Evolutionary conservation across 1,284 basidiomycete genomes (phyloP), one percentile per base, ranked within the genome.

Genomic region (Crucibulum cyathiforme): DNA sequence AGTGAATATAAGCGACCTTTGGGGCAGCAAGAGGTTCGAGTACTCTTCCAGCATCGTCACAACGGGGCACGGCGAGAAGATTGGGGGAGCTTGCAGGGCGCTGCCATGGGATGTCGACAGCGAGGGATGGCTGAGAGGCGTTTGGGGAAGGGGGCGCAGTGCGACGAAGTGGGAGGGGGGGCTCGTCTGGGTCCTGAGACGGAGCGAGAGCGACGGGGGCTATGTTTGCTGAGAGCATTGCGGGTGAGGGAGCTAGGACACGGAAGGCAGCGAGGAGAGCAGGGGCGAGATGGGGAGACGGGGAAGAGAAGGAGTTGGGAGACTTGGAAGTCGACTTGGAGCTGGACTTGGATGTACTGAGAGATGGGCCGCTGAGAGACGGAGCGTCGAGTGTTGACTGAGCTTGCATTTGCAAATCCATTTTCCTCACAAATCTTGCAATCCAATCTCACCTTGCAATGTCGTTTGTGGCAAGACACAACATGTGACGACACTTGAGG

Each of bases 11-110:
- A 38, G 36, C 8, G 52, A 48, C 7, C 12, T 45, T 17, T 15
- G 34, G 10, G 15, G 35, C 36, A 12, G 49, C 15, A 7, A 49
- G 8, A 3, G 15, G 35, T 24, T 17, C 12, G 9, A 31, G 31
- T 34, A 58, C n/a, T 39, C 35, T 54, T n/a, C 57, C 57, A 15
- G 53, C 36, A 37, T 50, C 39, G 53, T 58, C 53, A 39, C 39
- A 53, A 31, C 53, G 31, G 49, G 56, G 56, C 8, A 63, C 45
- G 37, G 58, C 52, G 49, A 60, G 57, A 37, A 57, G 54, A 57
- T 36, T 57, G 31, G 53, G 59, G 3, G 56, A 54, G 51, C 56
- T 57, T 31, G 47, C 15, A 39, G 31, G 36, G 24, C 24, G 43
- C 35, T n/a, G 35, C 12, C 39, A n/a, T 45, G 35, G 55, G 51